These are phyloP conservation scores for Fonsecaea nubica DNA, from an alignment of 2,329 filamentous ascomycete genomes.

Conservation along the genomic window DNA sequence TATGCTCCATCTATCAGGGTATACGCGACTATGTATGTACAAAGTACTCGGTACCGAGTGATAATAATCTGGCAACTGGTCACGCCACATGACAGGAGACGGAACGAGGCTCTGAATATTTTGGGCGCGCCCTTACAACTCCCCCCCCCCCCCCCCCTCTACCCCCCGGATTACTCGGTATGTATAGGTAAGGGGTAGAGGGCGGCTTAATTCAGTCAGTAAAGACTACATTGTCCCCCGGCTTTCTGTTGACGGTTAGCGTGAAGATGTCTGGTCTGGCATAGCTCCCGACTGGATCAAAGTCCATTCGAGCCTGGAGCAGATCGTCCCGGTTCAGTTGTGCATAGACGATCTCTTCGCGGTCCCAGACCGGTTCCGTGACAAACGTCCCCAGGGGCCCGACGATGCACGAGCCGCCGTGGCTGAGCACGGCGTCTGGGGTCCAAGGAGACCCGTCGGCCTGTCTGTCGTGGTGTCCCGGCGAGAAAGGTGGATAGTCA, in stretches of 20 bases:
- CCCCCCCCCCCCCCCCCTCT: too few relatives aligned
- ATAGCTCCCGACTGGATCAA: constrained; percentile 18
- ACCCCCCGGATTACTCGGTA: too few relatives aligned
- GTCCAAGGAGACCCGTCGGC: constrained; percentile 60
- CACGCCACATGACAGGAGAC: constrained; percentile 6
- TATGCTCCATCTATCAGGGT: too few relatives aligned
- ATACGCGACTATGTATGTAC: background rate
- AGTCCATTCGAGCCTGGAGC: constrained; percentile 56
- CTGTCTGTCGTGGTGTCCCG: constrained; percentile 21
- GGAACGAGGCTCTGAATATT: background rate
- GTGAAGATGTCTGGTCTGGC: constrained; percentile 13
- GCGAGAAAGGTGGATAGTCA: constrained; percentile 23
- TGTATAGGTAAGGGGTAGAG: too few relatives aligned
- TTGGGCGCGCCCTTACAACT: background rate
- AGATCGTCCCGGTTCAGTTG: constrained; percentile 66
- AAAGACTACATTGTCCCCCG: constrained; percentile 8
- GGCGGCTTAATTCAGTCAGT: background rate
- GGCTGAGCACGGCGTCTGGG: constrained; percentile 63
- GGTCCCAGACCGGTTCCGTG: constrained; percentile 81
- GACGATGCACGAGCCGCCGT: constrained; percentile 81
- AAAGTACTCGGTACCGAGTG: background rate
- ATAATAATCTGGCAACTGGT: background rate
- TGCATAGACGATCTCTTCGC: constrained; percentile 51
- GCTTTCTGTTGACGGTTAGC: constrained; percentile 6
- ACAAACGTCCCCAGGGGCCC: constrained; percentile 78